Percentiles rank a stretch among this genome's conserved stretches.
These are phyloP conservation scores for Przewalskia tangutica DNA, from an alignment of 257 asterid species.

Conservation along the genomic window DNA sequence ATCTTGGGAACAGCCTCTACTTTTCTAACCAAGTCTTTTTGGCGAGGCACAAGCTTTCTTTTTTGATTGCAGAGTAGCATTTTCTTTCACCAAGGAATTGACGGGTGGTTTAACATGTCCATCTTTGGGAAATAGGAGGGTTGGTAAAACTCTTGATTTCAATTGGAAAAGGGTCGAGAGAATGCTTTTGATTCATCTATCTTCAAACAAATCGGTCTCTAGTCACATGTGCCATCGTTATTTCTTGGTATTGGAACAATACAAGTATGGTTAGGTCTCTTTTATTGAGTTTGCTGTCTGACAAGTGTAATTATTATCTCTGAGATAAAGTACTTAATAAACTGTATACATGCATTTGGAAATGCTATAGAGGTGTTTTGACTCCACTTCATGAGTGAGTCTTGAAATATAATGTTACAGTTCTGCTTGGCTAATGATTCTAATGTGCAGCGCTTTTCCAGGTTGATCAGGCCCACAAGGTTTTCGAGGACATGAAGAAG, in stretches of 20 bases:
- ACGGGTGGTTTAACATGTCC: neutral
- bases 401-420: neutral
- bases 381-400: neutral
- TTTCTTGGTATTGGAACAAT: neutral
- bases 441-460: constrained; percentile 70
- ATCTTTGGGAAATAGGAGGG: neutral
- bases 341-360: neutral
- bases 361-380: neutral
- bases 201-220: neutral
- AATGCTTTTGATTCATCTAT: neutral
- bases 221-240: neutral
- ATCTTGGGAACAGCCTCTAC: neutral
- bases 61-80: neutral
- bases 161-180: neutral
- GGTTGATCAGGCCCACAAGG: constrained; percentile 62
- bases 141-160: neutral
- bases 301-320: neutral
- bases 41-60: neutral
- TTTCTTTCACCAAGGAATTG: neutral
- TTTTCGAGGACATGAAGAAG: constrained; percentile 71
- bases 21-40: neutral
- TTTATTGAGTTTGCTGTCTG: neutral
- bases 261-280: neutral
- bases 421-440: constrained; percentile 30
- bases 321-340: neutral